phyloP scores from a whole-genome alignment of 2,329 filamentous ascomycete species.

The Didymosphaeria variabile region DNA sequence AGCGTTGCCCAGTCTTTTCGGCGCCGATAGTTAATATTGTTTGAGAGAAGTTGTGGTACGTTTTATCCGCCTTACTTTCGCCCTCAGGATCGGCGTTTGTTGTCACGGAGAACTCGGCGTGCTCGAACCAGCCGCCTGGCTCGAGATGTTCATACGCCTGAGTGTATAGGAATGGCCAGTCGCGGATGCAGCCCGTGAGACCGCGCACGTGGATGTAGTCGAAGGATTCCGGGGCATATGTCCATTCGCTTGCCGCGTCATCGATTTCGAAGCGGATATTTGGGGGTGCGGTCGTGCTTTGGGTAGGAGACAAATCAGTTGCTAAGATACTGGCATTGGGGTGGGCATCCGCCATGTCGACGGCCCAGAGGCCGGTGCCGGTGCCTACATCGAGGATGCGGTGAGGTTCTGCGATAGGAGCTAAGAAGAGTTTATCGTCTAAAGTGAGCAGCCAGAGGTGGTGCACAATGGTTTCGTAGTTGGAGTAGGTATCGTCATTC shows the following conservation, averaged over 20 bases:
- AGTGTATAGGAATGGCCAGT: slow-evolving; percentile 52
- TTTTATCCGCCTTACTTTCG: slow-evolving; percentile 26
- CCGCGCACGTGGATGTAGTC: slow-evolving; percentile 52
- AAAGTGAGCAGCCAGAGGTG: slow-evolving; percentile 48
- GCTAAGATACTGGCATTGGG: slow-evolving; percentile 46
- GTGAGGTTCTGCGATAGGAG: slow-evolving; percentile 39
- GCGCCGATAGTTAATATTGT: slow-evolving; percentile 29
- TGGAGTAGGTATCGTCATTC: slow-evolving; percentile 43
- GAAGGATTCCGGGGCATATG: slow-evolving; percentile 49
- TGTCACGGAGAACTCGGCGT: slow-evolving; percentile 50
- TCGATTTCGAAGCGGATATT: slow-evolving; percentile 58
- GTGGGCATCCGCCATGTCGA: slow-evolving; percentile 50
- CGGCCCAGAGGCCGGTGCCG: slow-evolving; percentile 48
- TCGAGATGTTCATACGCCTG: slow-evolving; percentile 49
- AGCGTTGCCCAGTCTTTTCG: slow-evolving; percentile 36
- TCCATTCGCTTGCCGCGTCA: slow-evolving; percentile 53
- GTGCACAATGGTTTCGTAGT: slow-evolving; percentile 43
- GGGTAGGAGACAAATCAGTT: slow-evolving; percentile 48
- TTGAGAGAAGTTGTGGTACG: slow-evolving; percentile 30
- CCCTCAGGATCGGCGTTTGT: slow-evolving; percentile 29
- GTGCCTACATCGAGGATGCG: slow-evolving; percentile 47
- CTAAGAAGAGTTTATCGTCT: slow-evolving; percentile 47
- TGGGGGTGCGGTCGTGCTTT: slow-evolving; percentile 46
- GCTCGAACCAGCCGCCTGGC: slow-evolving; percentile 56
- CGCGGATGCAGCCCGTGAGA: slow-evolving; percentile 52